Percentiles rank a stretch among this genome's conserved stretches.
These are phyloP conservation scores for Rubia tinctorum DNA, from an alignment of 305 asterid genomes.

Conservation along the genomic window DNA sequence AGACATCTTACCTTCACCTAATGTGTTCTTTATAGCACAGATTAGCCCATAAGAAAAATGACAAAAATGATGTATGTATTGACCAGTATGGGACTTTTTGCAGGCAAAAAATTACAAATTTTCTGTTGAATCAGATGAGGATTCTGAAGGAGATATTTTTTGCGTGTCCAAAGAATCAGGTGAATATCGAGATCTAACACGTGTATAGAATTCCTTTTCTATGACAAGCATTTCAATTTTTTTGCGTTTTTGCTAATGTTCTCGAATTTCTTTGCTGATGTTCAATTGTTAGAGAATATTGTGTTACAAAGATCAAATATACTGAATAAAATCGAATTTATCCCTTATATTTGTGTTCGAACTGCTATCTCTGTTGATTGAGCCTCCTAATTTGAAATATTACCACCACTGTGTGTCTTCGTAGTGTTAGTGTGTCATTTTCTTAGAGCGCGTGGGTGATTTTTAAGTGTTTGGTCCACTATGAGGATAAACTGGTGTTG, in stretches of 20 bases:
- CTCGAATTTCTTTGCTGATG: no score
- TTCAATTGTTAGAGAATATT: no score
- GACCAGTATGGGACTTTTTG: constrained; percentile 10
- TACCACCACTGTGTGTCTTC: background rate
- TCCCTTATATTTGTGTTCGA: no score
- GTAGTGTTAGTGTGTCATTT: background rate
- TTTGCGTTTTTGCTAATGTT: no score
- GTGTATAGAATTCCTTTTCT: background rate
- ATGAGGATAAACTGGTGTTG: background rate
- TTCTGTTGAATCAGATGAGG: constrained; percentile 66
- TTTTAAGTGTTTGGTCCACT: constrained; percentile 1
- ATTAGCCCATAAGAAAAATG: background rate
- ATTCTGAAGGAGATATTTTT: constrained; percentile 52
- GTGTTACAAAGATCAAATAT: no score
- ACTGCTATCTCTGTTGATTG: no score
- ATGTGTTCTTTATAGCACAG: background rate
- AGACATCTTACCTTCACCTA: background rate
- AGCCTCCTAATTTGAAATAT: background rate
- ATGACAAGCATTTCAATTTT: background rate
- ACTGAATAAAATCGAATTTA: no score
- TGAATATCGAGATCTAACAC: constrained; percentile 18
- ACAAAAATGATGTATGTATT: background rate
- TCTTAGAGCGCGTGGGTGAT: no score
- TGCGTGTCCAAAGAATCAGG: constrained; percentile 67
- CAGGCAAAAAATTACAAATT: constrained; percentile 38